Evolutionary conservation across 176 grass and related monocot genomes (phyloP), one percentile per base, ranked within the genome.

Genomic region (Ananas comosus): DNA sequence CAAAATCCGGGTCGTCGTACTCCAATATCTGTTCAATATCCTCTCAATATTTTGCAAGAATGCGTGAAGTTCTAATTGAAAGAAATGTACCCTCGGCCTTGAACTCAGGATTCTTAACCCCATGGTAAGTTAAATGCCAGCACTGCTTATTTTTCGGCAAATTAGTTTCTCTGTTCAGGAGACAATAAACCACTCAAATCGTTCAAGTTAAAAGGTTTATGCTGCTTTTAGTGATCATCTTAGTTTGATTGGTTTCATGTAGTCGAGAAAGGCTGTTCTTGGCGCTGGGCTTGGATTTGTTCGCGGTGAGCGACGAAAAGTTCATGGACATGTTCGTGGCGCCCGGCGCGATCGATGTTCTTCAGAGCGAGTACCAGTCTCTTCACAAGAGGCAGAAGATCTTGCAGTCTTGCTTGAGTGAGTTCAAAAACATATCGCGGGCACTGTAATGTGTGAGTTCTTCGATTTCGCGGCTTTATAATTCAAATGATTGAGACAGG

Each of bases 321-420:
- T 99, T 99, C 80, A 94, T 99, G 95, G 87, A 94, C 82, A 91
- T 99, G 90, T 99, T 99, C 51, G 83, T 88, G 9, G 87, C 90
- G 1, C 90, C 90, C 9, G 85, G 82, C 13, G 83, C 87, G 3
- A 75, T 94, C 10, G 87, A 99, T 48, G 42, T 68, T 64, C 86
- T 99, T 74, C 90, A 91, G 80, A 86, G 51, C 16, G 90, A 99
- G 57, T 80, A 73, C 10, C 95, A 91, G 47, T 93, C 78, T 63
- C 82, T 94, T 59, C 67, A 91, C n/a, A 99, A 94, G 53, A 87
- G 95, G 22, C 90, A 99, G 49, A 99, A 94, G 87, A 84, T 83
- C 74, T 78, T 94, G 69, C 77, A 84, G 17, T 88, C 90, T 4
- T 99, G 95, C 57, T 74, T 99, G 63, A 94, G 71, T 17, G 90